A percentile compares a stretch with the other conserved stretches of the same genome.
These are phyloP conservation scores for Suillus luteus DNA, from an alignment of 768 basidiomycete genomes.

Conservation along the genomic window DNA sequence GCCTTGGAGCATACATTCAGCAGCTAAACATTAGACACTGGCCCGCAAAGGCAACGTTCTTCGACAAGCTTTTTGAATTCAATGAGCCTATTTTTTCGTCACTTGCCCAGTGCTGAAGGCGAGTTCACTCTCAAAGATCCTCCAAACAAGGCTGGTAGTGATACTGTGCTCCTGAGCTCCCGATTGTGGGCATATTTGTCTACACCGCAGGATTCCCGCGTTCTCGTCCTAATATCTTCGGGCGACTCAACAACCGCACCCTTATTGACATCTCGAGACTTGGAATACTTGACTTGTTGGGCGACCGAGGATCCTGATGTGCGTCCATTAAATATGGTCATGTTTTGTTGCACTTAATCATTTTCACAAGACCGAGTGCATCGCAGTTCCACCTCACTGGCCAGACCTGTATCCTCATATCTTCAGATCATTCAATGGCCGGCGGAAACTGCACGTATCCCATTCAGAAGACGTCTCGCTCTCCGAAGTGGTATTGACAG, in stretches of 20 bases:
- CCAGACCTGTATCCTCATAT: constrained; percentile 36
- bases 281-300: constrained; percentile 35
- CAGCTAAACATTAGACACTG: neutral
- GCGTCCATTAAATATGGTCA: constrained; percentile 13
- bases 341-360: constrained; percentile 1
- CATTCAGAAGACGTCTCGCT: constrained; percentile 37
- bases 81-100: constrained; percentile 43
- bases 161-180: constrained; percentile 28
- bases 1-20: neutral
- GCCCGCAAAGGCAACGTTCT: neutral
- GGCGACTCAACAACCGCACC: neutral
- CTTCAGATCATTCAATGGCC: constrained; percentile 31
- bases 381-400: constrained; percentile 45
- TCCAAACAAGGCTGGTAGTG: constrained; percentile 19
- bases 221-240: neutral
- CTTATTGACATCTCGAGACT: neutral
- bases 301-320: constrained; percentile 42
- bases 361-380: constrained; percentile 5
- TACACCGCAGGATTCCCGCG: neutral
- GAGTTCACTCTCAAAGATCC: constrained; percentile 29
- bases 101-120: constrained; percentile 24
- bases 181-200: constrained; percentile 4
- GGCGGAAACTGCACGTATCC: constrained; percentile 13
- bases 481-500: constrained; percentile 54
- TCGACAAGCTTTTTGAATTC: neutral